A percentile compares a stretch with the other conserved stretches of the same genome.
phyloP scores from a whole-genome alignment of 495 filamentous ascomycete species.

The Cercophora scortea region DNA sequence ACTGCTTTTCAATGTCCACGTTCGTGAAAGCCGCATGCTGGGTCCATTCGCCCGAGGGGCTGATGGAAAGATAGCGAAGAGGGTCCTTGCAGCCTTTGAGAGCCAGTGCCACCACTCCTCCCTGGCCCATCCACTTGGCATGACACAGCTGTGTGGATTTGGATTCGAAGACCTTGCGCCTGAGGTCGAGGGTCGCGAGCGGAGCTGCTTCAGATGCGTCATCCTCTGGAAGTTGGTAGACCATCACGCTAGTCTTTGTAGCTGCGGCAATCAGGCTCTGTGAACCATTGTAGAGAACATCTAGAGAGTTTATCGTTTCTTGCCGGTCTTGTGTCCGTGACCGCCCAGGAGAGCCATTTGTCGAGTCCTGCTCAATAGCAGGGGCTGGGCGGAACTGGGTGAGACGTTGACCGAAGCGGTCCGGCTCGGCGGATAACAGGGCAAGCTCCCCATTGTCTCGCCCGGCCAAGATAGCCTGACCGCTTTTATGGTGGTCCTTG shows the following conservation, averaged over 20 bases:
- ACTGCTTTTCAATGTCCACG: conserved; percentile 2
- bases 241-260: conserved; percentile 19
- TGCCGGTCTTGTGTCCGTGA: conserved; percentile 1
- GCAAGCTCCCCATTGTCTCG: conserved; percentile 35
- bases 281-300: conserved; percentile 13
- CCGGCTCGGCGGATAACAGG: conserved; percentile 27
- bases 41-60: conserved; percentile 26
- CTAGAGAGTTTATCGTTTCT: conserved; percentile 27
- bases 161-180: not conserved
- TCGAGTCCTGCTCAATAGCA: not conserved
- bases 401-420: conserved; percentile 24
- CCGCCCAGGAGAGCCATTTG: not conserved
- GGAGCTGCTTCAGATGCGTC: conserved; percentile 4
- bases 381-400: conserved; percentile 15
- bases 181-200: conserved; percentile 13
- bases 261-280: conserved; percentile 15
- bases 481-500: conserved; percentile 9
- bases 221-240: conserved; percentile 21
- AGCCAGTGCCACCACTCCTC: conserved; percentile 26
- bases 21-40: conserved; percentile 18
- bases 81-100: conserved; percentile 25
- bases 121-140: conserved; percentile 31
- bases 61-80: conserved; percentile 31
- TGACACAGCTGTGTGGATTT: conserved; percentile 12
- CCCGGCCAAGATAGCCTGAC: conserved; percentile 26